Conservation (phyloP, 1,284 basidiomycete genomes). For the Microbotryomycetes sp. region DNA sequence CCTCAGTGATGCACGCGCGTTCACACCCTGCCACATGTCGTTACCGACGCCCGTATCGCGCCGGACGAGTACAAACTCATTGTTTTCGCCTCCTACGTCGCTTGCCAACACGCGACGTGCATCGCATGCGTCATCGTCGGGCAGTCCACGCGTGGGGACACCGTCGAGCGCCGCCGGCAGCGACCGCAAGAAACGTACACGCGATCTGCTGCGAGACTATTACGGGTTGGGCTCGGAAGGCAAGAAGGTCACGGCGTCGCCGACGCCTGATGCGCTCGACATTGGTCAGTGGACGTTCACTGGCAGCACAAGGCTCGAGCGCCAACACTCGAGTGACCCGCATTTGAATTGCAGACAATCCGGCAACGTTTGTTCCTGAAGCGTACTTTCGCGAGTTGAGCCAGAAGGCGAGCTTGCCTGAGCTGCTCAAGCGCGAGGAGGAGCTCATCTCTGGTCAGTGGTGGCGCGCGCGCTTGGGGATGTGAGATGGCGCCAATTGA, state of each 20-base stretch:
- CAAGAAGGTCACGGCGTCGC: constrained; percentile 40
- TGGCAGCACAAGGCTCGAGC: background rate
- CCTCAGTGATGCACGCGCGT: no score
- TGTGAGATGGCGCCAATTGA: background rate
- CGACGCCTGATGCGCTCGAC: constrained; percentile 63
- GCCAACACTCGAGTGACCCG: background rate
- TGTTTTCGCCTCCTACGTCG: background rate
- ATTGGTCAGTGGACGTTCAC: constrained; percentile 48
- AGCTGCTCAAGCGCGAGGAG: constrained; percentile 65
- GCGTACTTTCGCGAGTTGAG: constrained; percentile 49
- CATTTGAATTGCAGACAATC: constrained; percentile 52
- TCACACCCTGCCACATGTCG: no score
- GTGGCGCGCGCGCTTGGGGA: background rate
- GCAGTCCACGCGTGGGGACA: background rate
- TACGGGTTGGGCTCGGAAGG: constrained; percentile 67
- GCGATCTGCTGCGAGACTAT: constrained; percentile 69
- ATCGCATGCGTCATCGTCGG: background rate
- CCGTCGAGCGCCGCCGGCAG: background rate
- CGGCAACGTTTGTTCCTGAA: constrained; percentile 68
- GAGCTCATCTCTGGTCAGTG: constrained; percentile 58
- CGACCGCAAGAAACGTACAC: constrained; percentile 18
- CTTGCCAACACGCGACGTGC: background rate
- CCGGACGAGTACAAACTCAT: background rate
- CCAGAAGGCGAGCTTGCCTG: constrained; percentile 51
- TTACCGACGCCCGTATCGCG: background rate